These are phyloP conservation scores for Seiridium unicorne DNA, from an alignment of 2,329 filamentous ascomycete genomes.

Conservation along the genomic window DNA sequence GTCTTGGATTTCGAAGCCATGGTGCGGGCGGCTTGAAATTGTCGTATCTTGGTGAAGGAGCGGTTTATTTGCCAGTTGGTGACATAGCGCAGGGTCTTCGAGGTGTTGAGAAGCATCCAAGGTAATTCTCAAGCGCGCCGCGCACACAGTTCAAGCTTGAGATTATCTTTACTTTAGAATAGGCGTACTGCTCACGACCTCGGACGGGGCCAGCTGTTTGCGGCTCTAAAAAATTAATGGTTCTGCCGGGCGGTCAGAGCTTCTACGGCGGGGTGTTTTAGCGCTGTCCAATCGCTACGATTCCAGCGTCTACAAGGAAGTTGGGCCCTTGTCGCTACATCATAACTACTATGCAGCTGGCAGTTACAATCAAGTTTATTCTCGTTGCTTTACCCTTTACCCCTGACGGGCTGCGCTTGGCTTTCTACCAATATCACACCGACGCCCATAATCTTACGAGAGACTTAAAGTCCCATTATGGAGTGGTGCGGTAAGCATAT, in stretches of 20 bases:
- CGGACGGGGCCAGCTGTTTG: not conserved
- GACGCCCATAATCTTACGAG: too few relatives aligned
- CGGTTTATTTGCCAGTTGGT: conserved; percentile 17
- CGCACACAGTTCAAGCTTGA: not conserved
- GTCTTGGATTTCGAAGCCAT: conserved; percentile 22
- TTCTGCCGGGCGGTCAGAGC: conserved; percentile 8
- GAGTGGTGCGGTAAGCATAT: too few relatives aligned
- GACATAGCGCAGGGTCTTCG: conserved; percentile 5
- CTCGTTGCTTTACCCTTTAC: too few relatives aligned
- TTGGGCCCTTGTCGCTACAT: too few relatives aligned
- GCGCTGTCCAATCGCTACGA: conserved; percentile 2
- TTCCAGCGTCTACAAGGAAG: not conserved
- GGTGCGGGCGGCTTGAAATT: conserved; percentile 18
- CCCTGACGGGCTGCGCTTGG: too few relatives aligned
- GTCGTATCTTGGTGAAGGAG: conserved; percentile 5
- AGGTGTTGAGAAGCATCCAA: conserved; percentile 8
- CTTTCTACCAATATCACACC: too few relatives aligned
- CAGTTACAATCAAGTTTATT: too few relatives aligned
- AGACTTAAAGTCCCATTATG: too few relatives aligned
- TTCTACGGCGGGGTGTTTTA: not conserved
- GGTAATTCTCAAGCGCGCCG: not conserved
- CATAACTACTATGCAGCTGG: not conserved
- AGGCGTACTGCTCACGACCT: too few relatives aligned
- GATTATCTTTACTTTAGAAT: not conserved
- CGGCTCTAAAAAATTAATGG: not conserved